A percentile compares a stretch with the other conserved stretches of the same genome.
Evolutionary conservation across 495 filamentous ascomycete genomes (phyloP).

Genomic region (Sordaria brevicollis): DNA sequence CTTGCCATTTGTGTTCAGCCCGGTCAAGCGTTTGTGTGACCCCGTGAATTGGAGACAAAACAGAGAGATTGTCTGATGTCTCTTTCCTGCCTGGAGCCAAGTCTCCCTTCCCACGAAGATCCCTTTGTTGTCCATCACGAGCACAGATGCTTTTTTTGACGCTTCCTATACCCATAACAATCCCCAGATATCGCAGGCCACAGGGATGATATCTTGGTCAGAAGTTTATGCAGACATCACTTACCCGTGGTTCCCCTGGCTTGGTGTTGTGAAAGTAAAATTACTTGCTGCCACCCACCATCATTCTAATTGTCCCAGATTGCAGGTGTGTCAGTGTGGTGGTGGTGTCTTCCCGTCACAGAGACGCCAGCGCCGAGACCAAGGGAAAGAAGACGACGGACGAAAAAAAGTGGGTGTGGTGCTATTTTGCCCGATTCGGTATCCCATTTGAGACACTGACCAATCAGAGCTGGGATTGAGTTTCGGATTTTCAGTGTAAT

Average conservation of each 20-base stretch:
- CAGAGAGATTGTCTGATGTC: not conserved
- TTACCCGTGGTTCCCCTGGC: not conserved
- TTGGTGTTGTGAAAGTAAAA: not conserved
- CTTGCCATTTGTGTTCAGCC: not conserved
- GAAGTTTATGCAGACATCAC: not conserved
- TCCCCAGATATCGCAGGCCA: not conserved
- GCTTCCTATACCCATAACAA: not conserved
- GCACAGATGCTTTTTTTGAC: not conserved
- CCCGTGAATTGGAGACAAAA: not conserved
- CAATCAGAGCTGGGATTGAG: not conserved
- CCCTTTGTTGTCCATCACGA: not conserved
- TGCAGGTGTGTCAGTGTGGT: not conserved
- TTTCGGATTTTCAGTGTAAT: not conserved
- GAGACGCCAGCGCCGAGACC: not conserved
- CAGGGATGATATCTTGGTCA: not conserved
- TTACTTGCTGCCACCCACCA: not conserved
- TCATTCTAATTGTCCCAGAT: not conserved
- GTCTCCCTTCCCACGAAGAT: not conserved
- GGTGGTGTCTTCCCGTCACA: not conserved
- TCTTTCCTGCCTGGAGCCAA: not conserved
- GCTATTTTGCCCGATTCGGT: constrained; percentile 1
- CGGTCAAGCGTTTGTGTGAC: not conserved
- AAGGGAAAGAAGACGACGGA: not conserved
- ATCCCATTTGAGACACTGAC: not conserved
- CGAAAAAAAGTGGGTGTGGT: not conserved